These are phyloP conservation scores for Yamadazyma membranifaciens DNA, from an alignment of 1,139 yeast genomes.

Conservation along the genomic window DNA sequence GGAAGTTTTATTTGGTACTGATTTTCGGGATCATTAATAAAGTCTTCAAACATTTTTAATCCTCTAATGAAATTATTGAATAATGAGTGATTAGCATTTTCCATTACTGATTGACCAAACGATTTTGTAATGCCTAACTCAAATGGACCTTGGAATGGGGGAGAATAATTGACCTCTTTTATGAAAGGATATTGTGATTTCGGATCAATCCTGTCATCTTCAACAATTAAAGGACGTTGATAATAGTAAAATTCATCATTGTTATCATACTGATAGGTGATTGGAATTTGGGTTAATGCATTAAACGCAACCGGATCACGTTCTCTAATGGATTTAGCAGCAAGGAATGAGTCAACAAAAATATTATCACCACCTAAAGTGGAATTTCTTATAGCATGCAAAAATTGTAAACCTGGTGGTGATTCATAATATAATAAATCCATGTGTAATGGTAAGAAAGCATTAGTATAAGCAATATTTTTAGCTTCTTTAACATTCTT, in stretches of 20 bases:
- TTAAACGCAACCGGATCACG: conserved; percentile 62
- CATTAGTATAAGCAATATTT: conserved; percentile 71
- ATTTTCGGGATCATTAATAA: conserved; percentile 53
- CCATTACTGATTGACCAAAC: conserved; percentile 11
- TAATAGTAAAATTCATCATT: conserved; percentile 64
- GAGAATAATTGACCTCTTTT: conserved; percentile 70
- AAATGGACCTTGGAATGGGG: conserved; percentile 84
- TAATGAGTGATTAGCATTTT: conserved; percentile 24
- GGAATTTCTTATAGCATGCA: conserved; percentile 65
- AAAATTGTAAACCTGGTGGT: conserved; percentile 78
- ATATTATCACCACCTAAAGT: conserved; percentile 70
- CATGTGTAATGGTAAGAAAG: conserved; percentile 75
- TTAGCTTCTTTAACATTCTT: conserved; percentile 58
- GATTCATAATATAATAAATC: conserved; percentile 78
- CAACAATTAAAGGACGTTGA: conserved; percentile 65
- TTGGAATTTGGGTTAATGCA: conserved; percentile 63
- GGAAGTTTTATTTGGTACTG: conserved; percentile 57
- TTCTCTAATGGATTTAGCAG: conserved; percentile 54
- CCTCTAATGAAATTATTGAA: conserved; percentile 63
- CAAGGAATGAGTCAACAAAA: conserved; percentile 74
- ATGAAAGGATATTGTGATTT: conserved; percentile 37
- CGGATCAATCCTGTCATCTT: conserved; percentile 40
- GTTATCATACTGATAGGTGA: conserved; percentile 69
- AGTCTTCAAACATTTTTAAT: conserved; percentile 55
- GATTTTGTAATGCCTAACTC: conserved; percentile 50